Percentiles rank a stretch among this genome's conserved stretches.
phyloP scores from a whole-genome alignment of 2,329 filamentous ascomycete genomes.

The Cladorrhinum sp. region DNA sequence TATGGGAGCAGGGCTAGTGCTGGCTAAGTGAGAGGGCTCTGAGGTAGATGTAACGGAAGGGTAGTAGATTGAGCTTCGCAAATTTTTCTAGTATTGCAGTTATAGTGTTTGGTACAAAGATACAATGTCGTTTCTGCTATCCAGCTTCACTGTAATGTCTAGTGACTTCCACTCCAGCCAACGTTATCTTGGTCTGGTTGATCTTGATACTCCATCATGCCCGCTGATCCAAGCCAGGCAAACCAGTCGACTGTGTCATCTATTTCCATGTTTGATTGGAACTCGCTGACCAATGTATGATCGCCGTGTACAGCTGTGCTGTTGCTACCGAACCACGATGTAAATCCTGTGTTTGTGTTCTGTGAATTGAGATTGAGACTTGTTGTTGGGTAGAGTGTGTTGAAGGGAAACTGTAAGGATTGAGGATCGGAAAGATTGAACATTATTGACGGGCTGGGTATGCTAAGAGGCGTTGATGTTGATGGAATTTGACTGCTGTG shows the following conservation, averaged over 20 bases:
- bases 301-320: background rate
- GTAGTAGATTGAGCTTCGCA: no score
- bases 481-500: background rate
- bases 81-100: no score
- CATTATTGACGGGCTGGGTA: background rate
- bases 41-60: no score
- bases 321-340: background rate
- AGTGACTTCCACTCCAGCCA: background rate
- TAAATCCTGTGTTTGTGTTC: background rate
- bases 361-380: background rate
- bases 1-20: slow-evolving; percentile 36
- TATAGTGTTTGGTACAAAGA: no score
- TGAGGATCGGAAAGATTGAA: background rate
- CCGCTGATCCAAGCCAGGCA: slow-evolving; percentile 3
- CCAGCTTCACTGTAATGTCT: no score
- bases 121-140: no score
- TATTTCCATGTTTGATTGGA: slow-evolving; percentile 7
- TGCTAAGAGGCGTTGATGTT: background rate
- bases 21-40: slow-evolving; percentile 7
- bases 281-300: background rate
- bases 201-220: background rate
- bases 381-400: background rate
- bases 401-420: background rate
- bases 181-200: background rate
- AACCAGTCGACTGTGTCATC: slow-evolving; percentile 7